Percentiles rank a stretch among this genome's conserved stretches.
phyloP scores from a whole-genome alignment of 495 filamentous ascomycete species.

The Acidomyces sp. region DNA sequence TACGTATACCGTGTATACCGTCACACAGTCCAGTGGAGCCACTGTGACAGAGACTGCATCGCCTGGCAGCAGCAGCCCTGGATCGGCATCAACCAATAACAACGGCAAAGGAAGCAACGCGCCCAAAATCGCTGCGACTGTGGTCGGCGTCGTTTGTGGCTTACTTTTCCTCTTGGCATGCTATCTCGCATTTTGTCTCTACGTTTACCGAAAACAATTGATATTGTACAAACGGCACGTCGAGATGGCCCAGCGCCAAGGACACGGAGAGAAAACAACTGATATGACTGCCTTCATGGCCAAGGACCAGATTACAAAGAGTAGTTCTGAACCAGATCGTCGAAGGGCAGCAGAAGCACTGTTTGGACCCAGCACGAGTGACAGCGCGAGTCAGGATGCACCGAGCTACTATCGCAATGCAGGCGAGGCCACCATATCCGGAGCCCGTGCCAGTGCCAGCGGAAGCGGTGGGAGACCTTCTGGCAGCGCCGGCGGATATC shows the following conservation, averaged over 20 bases:
- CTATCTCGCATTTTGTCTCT: constrained; percentile 60
- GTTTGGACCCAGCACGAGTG: neutral
- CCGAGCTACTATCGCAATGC: too few species aligned
- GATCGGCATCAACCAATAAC: too few species aligned
- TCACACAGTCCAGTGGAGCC: constrained; percentile 43
- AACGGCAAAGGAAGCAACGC: constrained; percentile 16
- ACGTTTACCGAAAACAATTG: constrained; percentile 53
- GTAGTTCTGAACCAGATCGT: constrained; percentile 7
- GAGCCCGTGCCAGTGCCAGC: constrained; percentile 5
- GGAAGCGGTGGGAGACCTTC: neutral
- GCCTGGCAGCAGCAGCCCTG: constrained; percentile 20
- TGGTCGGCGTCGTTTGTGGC: constrained; percentile 50
- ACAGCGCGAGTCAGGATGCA: constrained; percentile 8
- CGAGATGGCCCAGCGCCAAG: constrained; percentile 37
- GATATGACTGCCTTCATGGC: constrained; percentile 13
- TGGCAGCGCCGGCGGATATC: constrained; percentile 5
- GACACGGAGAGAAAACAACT: constrained; percentile 17
- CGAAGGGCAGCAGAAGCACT: neutral
- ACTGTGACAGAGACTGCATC: constrained; percentile 42
- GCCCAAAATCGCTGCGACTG: constrained; percentile 47
- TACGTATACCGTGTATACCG: constrained; percentile 54
- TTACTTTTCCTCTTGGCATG: constrained; percentile 42
- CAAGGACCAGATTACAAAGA: constrained; percentile 23
- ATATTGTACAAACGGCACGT: constrained; percentile 49
- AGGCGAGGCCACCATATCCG: constrained; percentile 7